Evolutionary conservation across 2,329 filamentous ascomycete genomes (phyloP).

Genomic region (Penicillium occitanis): DNA sequence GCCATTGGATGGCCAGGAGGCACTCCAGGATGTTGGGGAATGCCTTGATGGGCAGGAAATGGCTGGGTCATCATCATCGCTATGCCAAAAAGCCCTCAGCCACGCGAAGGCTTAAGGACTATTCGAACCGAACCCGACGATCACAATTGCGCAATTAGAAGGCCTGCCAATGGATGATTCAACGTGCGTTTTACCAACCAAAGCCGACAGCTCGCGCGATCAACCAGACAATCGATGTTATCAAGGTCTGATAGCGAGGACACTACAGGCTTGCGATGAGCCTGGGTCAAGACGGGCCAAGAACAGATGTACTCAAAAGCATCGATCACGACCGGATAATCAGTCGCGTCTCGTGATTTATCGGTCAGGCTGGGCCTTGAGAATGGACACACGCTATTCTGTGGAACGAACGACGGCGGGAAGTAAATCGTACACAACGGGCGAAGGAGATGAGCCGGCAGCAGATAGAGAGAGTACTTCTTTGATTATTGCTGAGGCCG

Average conservation of each 20-base stretch:
- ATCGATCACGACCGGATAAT: slow-evolving; percentile 32
- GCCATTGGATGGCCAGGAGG: slow-evolving; percentile 63
- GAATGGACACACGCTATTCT: slow-evolving; percentile 6
- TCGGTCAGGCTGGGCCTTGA: slow-evolving; percentile 8
- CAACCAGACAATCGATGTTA: slow-evolving; percentile 25
- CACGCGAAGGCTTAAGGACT: slow-evolving; percentile 32
- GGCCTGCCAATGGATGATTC: background rate
- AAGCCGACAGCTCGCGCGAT: slow-evolving; percentile 14
- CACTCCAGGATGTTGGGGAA: slow-evolving; percentile 59
- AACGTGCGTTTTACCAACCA: background rate
- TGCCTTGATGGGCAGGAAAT: slow-evolving; percentile 60
- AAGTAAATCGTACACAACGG: background rate
- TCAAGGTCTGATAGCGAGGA: slow-evolving; percentile 40
- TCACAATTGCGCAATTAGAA: background rate
- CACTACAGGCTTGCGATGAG: slow-evolving; percentile 36
- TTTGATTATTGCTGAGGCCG: slow-evolving; percentile 8
- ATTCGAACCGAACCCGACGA: slow-evolving; percentile 18
- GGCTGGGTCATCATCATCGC: slow-evolving; percentile 57
- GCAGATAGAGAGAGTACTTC: background rate
- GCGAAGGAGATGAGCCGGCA: background rate
- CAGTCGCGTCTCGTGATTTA: slow-evolving; percentile 17
- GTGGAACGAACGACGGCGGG: slow-evolving; percentile 5
- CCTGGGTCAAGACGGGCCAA: slow-evolving; percentile 33
- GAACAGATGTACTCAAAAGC: slow-evolving; percentile 31
- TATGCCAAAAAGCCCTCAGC: slow-evolving; percentile 36